These are phyloP conservation scores for Ceratocystiopsis sp. DNA, from an alignment of 2,329 filamentous ascomycete species.

Conservation along the genomic window DNA sequence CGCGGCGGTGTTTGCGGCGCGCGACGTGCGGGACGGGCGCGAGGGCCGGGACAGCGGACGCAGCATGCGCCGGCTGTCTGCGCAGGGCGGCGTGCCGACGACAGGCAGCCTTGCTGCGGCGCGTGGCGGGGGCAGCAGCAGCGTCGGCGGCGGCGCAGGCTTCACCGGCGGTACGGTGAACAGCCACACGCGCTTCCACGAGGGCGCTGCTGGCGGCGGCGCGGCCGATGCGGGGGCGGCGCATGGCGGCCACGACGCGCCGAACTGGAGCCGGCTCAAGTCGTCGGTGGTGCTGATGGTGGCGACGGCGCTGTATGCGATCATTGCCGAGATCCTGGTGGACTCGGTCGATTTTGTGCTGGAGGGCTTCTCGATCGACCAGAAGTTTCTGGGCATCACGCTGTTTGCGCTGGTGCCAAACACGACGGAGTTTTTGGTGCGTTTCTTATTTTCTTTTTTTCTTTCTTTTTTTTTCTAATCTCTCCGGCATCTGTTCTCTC, in stretches of 20 bases:
- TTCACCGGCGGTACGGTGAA: not conserved
- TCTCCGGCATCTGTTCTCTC: slow-evolving; percentile 1
- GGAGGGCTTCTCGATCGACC: slow-evolving; percentile 76
- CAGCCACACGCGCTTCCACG: not conserved
- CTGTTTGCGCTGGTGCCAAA: slow-evolving; percentile 94
- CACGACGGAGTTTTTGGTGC: slow-evolving; percentile 89
- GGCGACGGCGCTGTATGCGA: slow-evolving; percentile 83
- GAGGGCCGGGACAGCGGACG: slow-evolving; percentile 7
- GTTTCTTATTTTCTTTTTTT: slow-evolving; percentile 20
- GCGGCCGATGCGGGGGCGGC: not conserved
- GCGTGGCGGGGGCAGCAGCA: not conserved
- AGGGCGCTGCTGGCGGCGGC: not conserved
- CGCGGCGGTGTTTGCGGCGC: slow-evolving; percentile 70
- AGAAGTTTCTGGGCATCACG: slow-evolving; percentile 94
- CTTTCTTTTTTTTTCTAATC: not conserved
- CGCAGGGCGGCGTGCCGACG: not conserved
- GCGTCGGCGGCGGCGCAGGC: slow-evolving; percentile 2
- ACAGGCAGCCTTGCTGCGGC: too few species aligned
- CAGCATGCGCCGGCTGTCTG: not conserved
- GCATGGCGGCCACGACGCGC: slow-evolving; percentile 79
- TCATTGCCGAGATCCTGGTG: slow-evolving; percentile 93
- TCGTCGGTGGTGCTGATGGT: slow-evolving; percentile 76
- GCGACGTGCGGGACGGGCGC: slow-evolving; percentile 37
- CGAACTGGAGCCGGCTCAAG: slow-evolving; percentile 90
- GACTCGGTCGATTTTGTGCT: slow-evolving; percentile 95